These are phyloP conservation scores for Wallacemonas sp. DNA, from an alignment of 208 protist species.

Conservation along the genomic window DNA sequence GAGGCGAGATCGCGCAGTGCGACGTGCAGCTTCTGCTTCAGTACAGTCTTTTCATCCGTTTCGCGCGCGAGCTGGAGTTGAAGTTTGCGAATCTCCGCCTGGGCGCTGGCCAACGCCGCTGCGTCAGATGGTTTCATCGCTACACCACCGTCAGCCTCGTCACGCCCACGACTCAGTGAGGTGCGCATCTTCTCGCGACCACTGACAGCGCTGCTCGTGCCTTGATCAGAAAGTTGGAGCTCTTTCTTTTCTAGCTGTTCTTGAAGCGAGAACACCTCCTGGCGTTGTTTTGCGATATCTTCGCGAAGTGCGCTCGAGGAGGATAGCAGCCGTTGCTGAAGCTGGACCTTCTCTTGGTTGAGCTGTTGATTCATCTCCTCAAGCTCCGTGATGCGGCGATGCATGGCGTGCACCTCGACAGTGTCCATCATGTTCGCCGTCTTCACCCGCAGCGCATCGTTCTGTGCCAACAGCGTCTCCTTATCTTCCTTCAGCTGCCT, in stretches of 20 bases:
- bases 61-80: constrained; percentile 4
- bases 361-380: constrained; percentile 47
- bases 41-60: constrained; percentile 25
- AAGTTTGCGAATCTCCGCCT: constrained; percentile 12
- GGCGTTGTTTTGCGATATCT: constrained; percentile 54
- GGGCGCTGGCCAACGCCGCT: not conserved
- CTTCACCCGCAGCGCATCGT: constrained; percentile 43
- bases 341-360: constrained; percentile 39
- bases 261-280: constrained; percentile 44
- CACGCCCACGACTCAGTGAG: too few relatives aligned
- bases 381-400: constrained; percentile 41
- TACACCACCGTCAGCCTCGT: not conserved
- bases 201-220: constrained; percentile 1
- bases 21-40: constrained; percentile 24
- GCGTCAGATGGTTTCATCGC: constrained; percentile 1
- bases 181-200: too few relatives aligned
- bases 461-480: constrained; percentile 41
- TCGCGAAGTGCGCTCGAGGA: constrained; percentile 56
- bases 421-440: constrained; percentile 35
- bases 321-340: constrained; percentile 55
- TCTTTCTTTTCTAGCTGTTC: constrained; percentile 41
- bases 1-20: constrained; percentile 14
- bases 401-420: constrained; percentile 39
- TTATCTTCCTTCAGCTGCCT: constrained; percentile 34
- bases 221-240: constrained; percentile 36